Conservation (phyloP, 2,329 filamentous ascomycete genomes). For the Colletotrichum musae region DNA sequence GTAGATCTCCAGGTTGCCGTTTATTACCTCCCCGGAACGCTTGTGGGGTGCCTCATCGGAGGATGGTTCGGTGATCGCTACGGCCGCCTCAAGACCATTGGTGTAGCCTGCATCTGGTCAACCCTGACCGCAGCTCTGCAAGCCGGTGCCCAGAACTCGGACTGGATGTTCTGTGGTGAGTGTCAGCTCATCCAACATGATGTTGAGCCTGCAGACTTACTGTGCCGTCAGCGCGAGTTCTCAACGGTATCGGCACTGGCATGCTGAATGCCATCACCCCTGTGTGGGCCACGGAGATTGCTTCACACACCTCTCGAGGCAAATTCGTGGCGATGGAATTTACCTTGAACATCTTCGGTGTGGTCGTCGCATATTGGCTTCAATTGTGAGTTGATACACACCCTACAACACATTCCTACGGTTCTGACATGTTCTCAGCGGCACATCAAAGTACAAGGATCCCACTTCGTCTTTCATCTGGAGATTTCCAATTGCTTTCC, state of each 20-base stretch:
- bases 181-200: constrained; percentile 57
- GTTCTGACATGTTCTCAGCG: constrained; percentile 35
- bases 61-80: constrained; percentile 75
- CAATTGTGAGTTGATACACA: constrained; percentile 56
- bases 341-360: constrained; percentile 67
- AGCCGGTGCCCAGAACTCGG: constrained; percentile 74
- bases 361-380: constrained; percentile 69
- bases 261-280: constrained; percentile 80
- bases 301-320: constrained; percentile 77
- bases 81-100: constrained; percentile 76
- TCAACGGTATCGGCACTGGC: constrained; percentile 78
- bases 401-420: not conserved
- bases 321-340: constrained; percentile 81
- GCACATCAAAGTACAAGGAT: constrained; percentile 55
- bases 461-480: constrained; percentile 72
- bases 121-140: constrained; percentile 75
- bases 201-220: too few species aligned
- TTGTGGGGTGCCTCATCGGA: constrained; percentile 74
- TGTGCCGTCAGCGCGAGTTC: constrained; percentile 59
- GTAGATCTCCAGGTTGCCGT: constrained; percentile 42
- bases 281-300: constrained; percentile 80
- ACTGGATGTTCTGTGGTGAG: constrained; percentile 74
- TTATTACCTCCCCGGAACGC: constrained; percentile 68
- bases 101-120: constrained; percentile 69
- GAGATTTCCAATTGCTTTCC: constrained; percentile 80